These are phyloP conservation scores for Botryotinia calthae DNA, from an alignment of 2,329 filamentous ascomycete species.

Conservation along the genomic window DNA sequence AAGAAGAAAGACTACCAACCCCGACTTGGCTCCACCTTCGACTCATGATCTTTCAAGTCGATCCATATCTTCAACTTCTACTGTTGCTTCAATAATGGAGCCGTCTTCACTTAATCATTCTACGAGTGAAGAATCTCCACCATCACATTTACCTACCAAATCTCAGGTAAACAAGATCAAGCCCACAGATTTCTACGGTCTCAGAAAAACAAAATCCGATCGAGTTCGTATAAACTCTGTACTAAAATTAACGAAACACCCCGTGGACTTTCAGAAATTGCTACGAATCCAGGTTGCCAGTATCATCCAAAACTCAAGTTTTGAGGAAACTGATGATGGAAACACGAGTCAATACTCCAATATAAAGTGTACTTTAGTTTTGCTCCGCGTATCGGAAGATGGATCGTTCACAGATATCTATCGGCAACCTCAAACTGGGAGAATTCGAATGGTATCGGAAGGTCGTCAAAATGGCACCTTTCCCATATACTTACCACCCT, in stretches of 20 bases:
- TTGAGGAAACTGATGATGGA: conserved; percentile 1
- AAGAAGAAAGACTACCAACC: conserved; percentile 26
- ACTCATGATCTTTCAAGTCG: not conserved
- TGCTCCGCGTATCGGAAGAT: conserved; percentile 27
- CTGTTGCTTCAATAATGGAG: not conserved
- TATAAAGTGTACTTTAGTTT: conserved; percentile 28
- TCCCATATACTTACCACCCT: conserved; percentile 12
- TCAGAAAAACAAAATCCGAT: not conserved
- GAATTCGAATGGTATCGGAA: not conserved
- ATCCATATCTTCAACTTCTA: not conserved
- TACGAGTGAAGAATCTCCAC: conserved; percentile 24
- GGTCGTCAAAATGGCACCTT: not conserved
- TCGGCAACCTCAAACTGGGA: conserved; percentile 10
- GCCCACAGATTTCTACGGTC: conserved; percentile 28
- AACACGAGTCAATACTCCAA: conserved; percentile 21
- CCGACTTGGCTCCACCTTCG: not conserved
- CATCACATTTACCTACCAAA: conserved; percentile 17
- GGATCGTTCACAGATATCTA: conserved; percentile 23
- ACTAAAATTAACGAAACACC: conserved; percentile 19
- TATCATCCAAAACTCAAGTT: conserved; percentile 22
- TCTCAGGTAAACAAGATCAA: conserved; percentile 22
- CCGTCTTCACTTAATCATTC: conserved; percentile 23
- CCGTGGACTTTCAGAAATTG: conserved; percentile 27
- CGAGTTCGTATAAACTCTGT: conserved; percentile 12
- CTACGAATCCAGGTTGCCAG: conserved; percentile 30